Conservation (phyloP, 2,329 filamentous ascomycete species). For the Diplocarpon rosae region DNA sequence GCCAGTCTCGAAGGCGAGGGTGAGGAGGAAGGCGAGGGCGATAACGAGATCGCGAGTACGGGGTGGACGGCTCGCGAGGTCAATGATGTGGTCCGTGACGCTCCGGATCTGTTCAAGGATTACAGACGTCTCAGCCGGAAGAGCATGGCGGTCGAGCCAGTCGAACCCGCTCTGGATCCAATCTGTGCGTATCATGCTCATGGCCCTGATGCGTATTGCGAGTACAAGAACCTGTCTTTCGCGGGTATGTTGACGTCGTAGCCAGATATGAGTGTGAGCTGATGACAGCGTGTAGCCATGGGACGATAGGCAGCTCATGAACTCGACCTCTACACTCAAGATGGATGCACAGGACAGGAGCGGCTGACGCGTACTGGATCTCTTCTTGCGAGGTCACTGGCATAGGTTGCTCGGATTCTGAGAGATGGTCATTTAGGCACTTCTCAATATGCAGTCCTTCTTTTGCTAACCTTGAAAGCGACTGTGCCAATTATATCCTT, state of each 20-base stretch:
- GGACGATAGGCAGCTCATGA: too few species aligned
- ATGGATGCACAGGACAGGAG: too few species aligned
- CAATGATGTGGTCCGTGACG: background rate
- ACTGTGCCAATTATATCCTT: too few species aligned
- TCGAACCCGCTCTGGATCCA: background rate
- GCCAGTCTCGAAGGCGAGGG: background rate
- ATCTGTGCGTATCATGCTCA: constrained; percentile 2
- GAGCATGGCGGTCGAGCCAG: background rate
- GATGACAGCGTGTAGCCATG: too few species aligned
- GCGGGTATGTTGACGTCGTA: background rate
- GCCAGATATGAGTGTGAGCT: background rate
- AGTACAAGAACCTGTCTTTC: background rate
- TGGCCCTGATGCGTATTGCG: background rate
- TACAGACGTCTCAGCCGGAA: constrained; percentile 2
- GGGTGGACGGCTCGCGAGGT: background rate
- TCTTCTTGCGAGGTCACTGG: background rate
- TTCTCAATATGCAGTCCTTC: too few species aligned
- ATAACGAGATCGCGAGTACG: background rate
- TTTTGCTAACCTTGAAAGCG: too few species aligned
- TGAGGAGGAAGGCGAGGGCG: background rate
- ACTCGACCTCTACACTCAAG: too few species aligned
- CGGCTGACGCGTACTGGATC: too few species aligned
- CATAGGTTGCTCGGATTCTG: background rate
- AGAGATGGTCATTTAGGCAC: too few species aligned
- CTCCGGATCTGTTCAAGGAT: constrained; percentile 2